Conservation (phyloP, 1,139 yeast species). For the Sugiyamaella pinicola region DNA sequence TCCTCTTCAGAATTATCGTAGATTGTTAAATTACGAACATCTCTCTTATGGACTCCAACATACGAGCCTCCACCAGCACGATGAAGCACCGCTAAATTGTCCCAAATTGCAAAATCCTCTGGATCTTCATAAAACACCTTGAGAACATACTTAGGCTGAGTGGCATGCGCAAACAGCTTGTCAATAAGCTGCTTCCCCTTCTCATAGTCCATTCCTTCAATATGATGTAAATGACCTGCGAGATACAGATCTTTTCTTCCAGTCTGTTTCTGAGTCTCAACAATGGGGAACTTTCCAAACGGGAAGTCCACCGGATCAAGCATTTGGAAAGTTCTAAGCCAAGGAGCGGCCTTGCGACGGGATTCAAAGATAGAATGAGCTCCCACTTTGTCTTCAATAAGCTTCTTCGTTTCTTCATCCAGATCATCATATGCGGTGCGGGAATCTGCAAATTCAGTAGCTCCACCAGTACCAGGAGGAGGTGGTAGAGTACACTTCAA, state of each 20-base stretch:
- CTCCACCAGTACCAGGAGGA: slow-evolving; percentile 21
- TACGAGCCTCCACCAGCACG: slow-evolving; percentile 21
- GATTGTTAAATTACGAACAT: slow-evolving; percentile 21
- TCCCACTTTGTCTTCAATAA: slow-evolving; percentile 15
- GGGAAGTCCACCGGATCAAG: slow-evolving; percentile 19
- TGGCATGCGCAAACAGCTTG: slow-evolving; percentile 16
- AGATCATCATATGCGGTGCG: slow-evolving; percentile 22
- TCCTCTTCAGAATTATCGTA: slow-evolving; percentile 20
- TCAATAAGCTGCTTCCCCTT: slow-evolving; percentile 13
- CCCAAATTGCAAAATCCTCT: slow-evolving; percentile 20
- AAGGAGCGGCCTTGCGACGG: slow-evolving; percentile 20
- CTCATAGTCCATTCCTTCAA: slow-evolving; percentile 20
- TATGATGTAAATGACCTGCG: slow-evolving; percentile 22
- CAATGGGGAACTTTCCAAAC: slow-evolving; percentile 17
- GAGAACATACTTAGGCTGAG: slow-evolving; percentile 18
- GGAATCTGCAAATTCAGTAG: slow-evolving; percentile 21
- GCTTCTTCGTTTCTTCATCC: slow-evolving; percentile 19
- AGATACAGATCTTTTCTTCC: slow-evolving; percentile 21
- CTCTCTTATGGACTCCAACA: slow-evolving; percentile 16
- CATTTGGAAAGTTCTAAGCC: slow-evolving; percentile 20
- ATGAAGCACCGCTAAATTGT: slow-evolving; percentile 19
- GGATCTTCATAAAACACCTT: slow-evolving; percentile 17
- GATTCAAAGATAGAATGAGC: slow-evolving; percentile 20
- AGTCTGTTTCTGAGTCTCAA: slow-evolving; percentile 16
- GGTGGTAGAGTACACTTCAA: slow-evolving; percentile 13